Evolutionary conservation across 345 rosid genomes (phyloP).

Genomic region (Boechera stricta): DNA sequence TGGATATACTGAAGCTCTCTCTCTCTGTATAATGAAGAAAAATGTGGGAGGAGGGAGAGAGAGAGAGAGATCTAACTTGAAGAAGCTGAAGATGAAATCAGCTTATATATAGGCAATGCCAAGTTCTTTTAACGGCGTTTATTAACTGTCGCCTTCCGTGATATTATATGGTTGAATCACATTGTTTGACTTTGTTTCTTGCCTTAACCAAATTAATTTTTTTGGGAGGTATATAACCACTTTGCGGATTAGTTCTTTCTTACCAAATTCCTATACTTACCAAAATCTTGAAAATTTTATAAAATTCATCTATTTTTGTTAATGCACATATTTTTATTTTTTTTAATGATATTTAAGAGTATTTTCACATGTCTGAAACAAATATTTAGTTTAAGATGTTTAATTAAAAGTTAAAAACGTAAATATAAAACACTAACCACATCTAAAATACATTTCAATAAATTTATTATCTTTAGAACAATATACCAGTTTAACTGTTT

Average conservation of each 20-base stretch:
- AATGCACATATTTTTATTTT: neutral
- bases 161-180: neutral
- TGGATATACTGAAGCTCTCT: slow-evolving; percentile 31
- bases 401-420: too few species aligned
- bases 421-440: too few species aligned
- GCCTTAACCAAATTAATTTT: neutral
- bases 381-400: too few species aligned
- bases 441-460: too few species aligned
- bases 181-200: slow-evolving; percentile 23
- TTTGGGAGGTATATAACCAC: slow-evolving; percentile 22
- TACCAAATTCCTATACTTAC: slow-evolving; percentile 15
- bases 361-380: neutral
- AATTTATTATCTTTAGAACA: too few species aligned
- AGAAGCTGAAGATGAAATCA: slow-evolving; percentile 26
- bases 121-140: slow-evolving; percentile 27
- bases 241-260: neutral
- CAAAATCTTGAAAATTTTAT: neutral
- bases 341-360: neutral
- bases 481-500: too few species aligned
- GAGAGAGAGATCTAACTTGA: slow-evolving; percentile 34
- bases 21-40: slow-evolving; percentile 13
- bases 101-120: slow-evolving; percentile 34
- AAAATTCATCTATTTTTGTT: neutral
- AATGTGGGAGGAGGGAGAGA: slow-evolving; percentile 7
- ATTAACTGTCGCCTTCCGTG: slow-evolving; percentile 23